A percentile compares a stretch with the other conserved stretches of the same genome.
phyloP scores from a whole-genome alignment of 2,329 filamentous ascomycete species.

The Chalaropsis thielavioides region DNA sequence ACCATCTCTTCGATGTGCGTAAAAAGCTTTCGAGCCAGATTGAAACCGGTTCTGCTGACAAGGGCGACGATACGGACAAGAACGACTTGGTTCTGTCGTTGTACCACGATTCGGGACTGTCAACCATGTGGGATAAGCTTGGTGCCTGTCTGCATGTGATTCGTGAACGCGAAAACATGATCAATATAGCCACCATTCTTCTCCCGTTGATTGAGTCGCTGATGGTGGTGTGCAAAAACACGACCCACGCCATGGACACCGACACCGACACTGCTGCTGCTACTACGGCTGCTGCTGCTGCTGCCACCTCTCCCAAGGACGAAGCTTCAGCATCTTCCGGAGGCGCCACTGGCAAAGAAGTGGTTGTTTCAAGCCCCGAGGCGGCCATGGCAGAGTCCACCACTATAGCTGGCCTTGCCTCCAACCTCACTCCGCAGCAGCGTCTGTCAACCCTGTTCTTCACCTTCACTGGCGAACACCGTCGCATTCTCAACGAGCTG shows the following conservation, averaged over 20 bases:
- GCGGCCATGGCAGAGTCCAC: constrained; percentile 25
- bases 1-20: constrained; percentile 86
- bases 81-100: constrained; percentile 75
- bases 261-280: constrained; percentile 22
- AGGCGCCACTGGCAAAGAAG: background rate
- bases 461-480: constrained; percentile 91
- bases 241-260: constrained; percentile 54
- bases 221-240: constrained; percentile 99
- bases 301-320: background rate
- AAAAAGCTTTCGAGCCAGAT: constrained; percentile 37
- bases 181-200: constrained; percentile 92
- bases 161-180: constrained; percentile 81
- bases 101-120: constrained; percentile 84
- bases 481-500: constrained; percentile 93
- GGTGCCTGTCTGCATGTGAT: constrained; percentile 81
- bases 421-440: constrained; percentile 44
- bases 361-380: constrained; percentile 25
- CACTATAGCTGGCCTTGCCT: constrained; percentile 57
- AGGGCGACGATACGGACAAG: constrained; percentile 60
- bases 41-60: constrained; percentile 43
- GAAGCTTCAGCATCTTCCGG: background rate
- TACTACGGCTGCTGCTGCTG: background rate
- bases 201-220: constrained; percentile 87
- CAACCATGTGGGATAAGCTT: constrained; percentile 79
- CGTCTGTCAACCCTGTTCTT: constrained; percentile 88